Evolutionary conservation across 495 filamentous ascomycete species (phyloP), one percentile per base, ranked within the genome.

Genomic region (Choiromyces venosus): DNA sequence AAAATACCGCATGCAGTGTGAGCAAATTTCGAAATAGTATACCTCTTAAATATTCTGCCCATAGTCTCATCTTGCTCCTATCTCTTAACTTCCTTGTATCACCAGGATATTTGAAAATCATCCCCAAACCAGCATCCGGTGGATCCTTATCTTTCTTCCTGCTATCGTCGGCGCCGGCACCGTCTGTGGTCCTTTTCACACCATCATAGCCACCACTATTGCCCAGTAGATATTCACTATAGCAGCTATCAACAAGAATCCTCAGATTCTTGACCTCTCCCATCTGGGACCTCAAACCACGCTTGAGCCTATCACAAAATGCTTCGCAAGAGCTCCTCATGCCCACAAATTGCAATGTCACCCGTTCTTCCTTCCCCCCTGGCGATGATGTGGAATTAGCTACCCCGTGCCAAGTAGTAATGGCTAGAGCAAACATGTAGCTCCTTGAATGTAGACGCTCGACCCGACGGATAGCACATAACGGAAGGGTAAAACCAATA

Each of bases 51-150:
- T 99, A 98, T 85, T 99, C 95, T 65, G 90, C 90, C 95, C 95
- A 99, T 35, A 99, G 82, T 69, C 95, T 87, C 92, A 99, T 98
- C 86, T 99, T 99, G 78, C 93, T 97, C 56, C 92, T 86, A 84
- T 99, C 96, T 77, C 95, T 87, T 52, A 97, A 87, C 83, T 98
- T 98, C 75, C 91, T 91, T n/a, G 93, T 89, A 86, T 99, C 94
- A 42, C 95, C 95, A 6, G 95, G 95, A 82, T 98, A 99, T 79
- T 91, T 90, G 84, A 97, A 99, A 10, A 94, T 82, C 88, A 94
- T 91, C 38, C 95, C 95, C 70, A 99, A 84, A 9, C 95, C 95
- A 25, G 93, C 93, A 84, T 98, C 94, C 19, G 96, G 96, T 0
- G 91, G 88, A 66, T 82, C 84, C 42, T 82, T 85, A 40, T 89